Conservation (phyloP, 495 filamentous ascomycete genomes). For the Rusavskia elegans region DNA sequence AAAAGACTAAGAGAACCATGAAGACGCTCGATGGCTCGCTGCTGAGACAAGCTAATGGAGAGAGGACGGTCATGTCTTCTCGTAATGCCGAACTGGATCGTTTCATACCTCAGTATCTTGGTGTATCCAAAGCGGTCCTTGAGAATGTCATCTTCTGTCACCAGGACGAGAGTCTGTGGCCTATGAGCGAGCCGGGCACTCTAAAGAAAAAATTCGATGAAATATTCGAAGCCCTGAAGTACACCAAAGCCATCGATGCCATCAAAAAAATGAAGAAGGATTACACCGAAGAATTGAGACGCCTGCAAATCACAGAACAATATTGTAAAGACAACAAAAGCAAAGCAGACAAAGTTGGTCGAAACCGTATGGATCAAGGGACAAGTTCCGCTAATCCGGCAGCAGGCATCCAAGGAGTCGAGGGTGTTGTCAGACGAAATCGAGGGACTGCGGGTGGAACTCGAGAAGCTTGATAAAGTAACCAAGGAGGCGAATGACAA, state of each 20-base stretch:
- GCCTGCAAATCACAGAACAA: slow-evolving; percentile 54
- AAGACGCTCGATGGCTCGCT: slow-evolving; percentile 75
- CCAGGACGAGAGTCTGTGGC: slow-evolving; percentile 95
- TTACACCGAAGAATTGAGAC: slow-evolving; percentile 56
- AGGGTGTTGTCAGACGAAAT: slow-evolving; percentile 55
- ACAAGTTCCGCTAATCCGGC: background rate
- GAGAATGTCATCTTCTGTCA: slow-evolving; percentile 97
- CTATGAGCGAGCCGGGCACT: slow-evolving; percentile 73
- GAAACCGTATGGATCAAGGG: background rate
- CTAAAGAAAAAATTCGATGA: slow-evolving; percentile 93
- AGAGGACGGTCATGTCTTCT: slow-evolving; percentile 59
- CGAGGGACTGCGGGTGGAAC: slow-evolving; percentile 44
- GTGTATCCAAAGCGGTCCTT: slow-evolving; percentile 77
- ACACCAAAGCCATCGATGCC: slow-evolving; percentile 92
- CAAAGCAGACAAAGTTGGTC: slow-evolving; percentile 46
- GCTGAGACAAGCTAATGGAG: slow-evolving; percentile 56
- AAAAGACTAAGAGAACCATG: slow-evolving; percentile 52
- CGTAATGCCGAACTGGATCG: slow-evolving; percentile 64
- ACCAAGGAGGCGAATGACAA: slow-evolving; percentile 38
- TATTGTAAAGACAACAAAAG: slow-evolving; percentile 77
- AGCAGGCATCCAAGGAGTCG: slow-evolving; percentile 41
- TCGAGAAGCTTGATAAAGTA: slow-evolving; percentile 35
- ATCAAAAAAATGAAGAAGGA: slow-evolving; percentile 74
- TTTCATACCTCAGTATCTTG: slow-evolving; percentile 72
- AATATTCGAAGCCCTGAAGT: slow-evolving; percentile 93